Evolutionary conservation across 345 rosid species (phyloP), one percentile per base, ranked within the genome.

Genomic region (Citrus mangshanensis): DNA sequence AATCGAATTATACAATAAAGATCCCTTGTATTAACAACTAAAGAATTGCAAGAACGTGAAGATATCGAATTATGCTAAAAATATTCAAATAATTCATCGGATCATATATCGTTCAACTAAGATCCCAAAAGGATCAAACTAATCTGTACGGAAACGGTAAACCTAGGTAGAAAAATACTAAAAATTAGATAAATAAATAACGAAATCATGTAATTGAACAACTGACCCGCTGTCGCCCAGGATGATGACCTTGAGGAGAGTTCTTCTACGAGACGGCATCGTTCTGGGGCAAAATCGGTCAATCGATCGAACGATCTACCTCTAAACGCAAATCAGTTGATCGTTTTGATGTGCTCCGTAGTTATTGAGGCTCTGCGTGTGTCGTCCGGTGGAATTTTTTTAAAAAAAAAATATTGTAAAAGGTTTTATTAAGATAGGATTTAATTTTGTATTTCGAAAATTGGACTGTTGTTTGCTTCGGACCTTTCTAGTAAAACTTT

Each of bases 201-300:
- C 14, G 6, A 0, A 7, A n/a, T 18, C 58, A 54, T 18, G 22
- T 54, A 64, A 63, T 54, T 7, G 35, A 40, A 5, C 51, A 79
- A 40, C 82, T 51, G 78, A 96, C 99, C 98, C 99, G 89, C 98
- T 94, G 78, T 96, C 99, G 42, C 98, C 98, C 88, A 96, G 97
- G 82, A 96, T 93, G 84, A 96, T 96, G 91, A 96, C 97, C 90
- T 94, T 94, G 73, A 93, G 84, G 80, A 96, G 98, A 75, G 95
- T 93, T 61, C 95, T 91, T 77, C 98, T 82, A 65, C 97, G 97
- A 38, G 99, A 92, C 55, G 98, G 93, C 99, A 95, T 93, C 86
- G 87, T 77, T 28, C 34, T 68, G 79, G 66, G 38, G 4, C 32
- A 2, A 76, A 46, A 72, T 28, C 60, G 70, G 73, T 54, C 34